Conservation (phyloP, 2,329 filamentous ascomycete genomes). For the Cadophora gregata region DNA sequence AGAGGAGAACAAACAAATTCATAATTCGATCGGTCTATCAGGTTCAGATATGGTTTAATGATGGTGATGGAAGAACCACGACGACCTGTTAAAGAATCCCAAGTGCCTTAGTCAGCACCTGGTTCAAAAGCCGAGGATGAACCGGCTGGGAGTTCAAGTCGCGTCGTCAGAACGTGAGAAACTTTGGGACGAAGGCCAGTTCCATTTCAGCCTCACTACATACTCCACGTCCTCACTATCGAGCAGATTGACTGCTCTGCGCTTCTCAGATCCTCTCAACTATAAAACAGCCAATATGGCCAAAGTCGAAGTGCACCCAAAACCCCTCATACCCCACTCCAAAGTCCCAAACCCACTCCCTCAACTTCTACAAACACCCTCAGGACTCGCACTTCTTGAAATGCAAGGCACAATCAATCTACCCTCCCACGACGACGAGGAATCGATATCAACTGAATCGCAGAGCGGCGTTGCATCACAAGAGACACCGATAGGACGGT, state of each 20-base stretch:
- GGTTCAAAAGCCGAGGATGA: not conserved
- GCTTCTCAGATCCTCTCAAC: not conserved
- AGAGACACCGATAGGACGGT: conserved; percentile 68
- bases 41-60: too few species aligned
- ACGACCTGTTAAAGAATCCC: too few species aligned
- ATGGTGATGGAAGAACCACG: too few species aligned
- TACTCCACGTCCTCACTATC: not conserved
- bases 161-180: conserved; percentile 1
- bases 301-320: conserved; percentile 21
- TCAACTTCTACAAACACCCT: conserved; percentile 83
- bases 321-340: not conserved
- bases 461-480: conserved; percentile 24
- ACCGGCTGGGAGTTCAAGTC: not conserved
- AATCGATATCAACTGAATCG: conserved; percentile 42
- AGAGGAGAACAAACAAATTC: too few species aligned
- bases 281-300: conserved; percentile 7
- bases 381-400: conserved; percentile 87
- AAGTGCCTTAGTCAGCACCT: not conserved
- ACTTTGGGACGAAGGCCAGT: not conserved
- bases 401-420: conserved; percentile 91
- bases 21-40: too few species aligned
- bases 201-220: not conserved
- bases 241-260: not conserved
- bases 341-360: conserved; percentile 66
- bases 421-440: conserved; percentile 52